Evolutionary conservation across 345 rosid genomes (phyloP), one percentile per base, ranked within the genome.

Genomic region (Geranium brycei): DNA sequence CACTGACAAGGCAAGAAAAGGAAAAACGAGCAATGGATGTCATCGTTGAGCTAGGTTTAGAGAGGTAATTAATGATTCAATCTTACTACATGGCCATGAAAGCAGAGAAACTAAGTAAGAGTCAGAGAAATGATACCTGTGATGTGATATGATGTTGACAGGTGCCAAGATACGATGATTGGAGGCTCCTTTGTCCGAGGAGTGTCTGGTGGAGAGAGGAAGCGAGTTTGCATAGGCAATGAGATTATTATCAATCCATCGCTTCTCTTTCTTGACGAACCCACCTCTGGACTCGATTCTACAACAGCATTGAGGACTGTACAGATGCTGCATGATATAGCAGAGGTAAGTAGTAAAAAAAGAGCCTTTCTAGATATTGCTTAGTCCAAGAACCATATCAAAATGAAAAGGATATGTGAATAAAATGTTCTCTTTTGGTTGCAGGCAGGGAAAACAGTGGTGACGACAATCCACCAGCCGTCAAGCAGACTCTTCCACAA

Each of bases 171-270:
- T 71, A 93, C 91, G 0, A 86, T 89, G 95, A 93, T 93, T 4
- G 99, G 99, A 2, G 97, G 99, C 62, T 86, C 97, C 57, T 93
- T 93, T 5, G 97, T 93, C 60, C 82, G 97, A 0, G 99, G 99
- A 61, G 87, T 93, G 19, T 93, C 99, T 0, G 99, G 99, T 40
- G 99, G 99, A 59, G 99, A 93, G 69, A 83, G 99, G 81, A 93
- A 90, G 75, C 75, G 99, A 75, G 99, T 90, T 23, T 85, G 86
- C 56, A 88, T 93, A n/a, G 99, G 99, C 51, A 93, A 79, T 61
- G 99, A 93, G 80, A 88, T 93, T 68, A 78, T 93, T 68, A 83
- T 93, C 74, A 93, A 93, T 69, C 99, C 99, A 58, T 93, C 97
- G 56, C 76, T 93, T 57, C 68, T 93, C 71, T 84, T 93, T 74